Evolutionary conservation across 257 asterid genomes (phyloP).

Genomic region (Lycium barbarum): DNA sequence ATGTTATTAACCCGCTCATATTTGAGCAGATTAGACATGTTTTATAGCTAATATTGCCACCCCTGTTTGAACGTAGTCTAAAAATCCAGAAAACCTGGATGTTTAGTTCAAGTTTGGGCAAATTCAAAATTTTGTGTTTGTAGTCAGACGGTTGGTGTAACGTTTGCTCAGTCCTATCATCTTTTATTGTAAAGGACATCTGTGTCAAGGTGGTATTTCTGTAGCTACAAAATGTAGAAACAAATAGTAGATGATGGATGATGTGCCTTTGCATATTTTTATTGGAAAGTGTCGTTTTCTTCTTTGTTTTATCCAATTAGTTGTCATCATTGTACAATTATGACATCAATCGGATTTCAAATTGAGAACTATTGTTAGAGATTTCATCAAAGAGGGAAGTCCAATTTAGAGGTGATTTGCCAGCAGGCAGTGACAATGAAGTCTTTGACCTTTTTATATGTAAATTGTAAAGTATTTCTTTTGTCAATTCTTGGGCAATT

Average conservation of each 20-base stretch:
- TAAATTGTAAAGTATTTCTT: background rate
- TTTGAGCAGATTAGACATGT: too few species aligned
- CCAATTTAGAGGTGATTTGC: background rate
- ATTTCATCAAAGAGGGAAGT: background rate
- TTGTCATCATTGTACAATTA: background rate
- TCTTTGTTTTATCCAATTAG: slow-evolving; percentile 13
- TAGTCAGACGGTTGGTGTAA: slow-evolving; percentile 43
- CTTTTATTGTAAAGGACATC: slow-evolving; percentile 37
- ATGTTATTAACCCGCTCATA: background rate
- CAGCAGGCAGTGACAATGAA: background rate
- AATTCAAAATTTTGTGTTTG: slow-evolving; percentile 27
- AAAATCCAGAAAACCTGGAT: background rate
- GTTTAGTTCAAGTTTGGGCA: background rate
- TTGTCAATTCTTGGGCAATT: background rate
- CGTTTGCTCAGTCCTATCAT: slow-evolving; percentile 34
- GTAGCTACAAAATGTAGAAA: background rate
- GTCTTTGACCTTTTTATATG: background rate
- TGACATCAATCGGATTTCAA: slow-evolving; percentile 8
- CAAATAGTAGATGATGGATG: background rate
- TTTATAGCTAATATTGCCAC: background rate
- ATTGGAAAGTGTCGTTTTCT: background rate
- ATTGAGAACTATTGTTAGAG: background rate
- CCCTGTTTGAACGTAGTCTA: background rate
- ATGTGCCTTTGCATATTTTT: background rate
- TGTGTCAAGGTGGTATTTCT: slow-evolving; percentile 26